Evolutionary conservation across 139 green algal species (phyloP).

Genomic region (Yamagishiella unicocca): DNA sequence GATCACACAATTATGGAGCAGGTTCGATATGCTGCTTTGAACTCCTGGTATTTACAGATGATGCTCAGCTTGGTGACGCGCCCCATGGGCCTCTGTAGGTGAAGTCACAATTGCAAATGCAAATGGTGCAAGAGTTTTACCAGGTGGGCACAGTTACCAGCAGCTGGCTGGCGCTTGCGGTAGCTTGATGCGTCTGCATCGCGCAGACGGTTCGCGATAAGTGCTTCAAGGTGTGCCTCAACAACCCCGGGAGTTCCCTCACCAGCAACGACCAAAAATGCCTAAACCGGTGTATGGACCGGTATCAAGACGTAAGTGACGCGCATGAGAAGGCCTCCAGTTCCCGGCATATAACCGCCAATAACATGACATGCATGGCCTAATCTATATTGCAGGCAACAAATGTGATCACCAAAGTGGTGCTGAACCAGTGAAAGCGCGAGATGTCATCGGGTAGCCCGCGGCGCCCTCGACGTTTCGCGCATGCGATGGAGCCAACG

Average conservation of each 20-base stretch:
- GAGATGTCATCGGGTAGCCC: too few species aligned
- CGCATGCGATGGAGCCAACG: too few species aligned
- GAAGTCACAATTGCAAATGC: constrained; percentile 58
- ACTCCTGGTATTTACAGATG: background rate
- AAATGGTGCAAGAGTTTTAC: constrained; percentile 73
- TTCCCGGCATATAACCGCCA: background rate
- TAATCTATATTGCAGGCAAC: constrained; percentile 48
- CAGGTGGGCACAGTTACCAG: too few species aligned
- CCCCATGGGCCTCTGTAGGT: constrained; percentile 51
- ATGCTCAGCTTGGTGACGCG: background rate
- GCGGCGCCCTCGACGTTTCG: too few species aligned
- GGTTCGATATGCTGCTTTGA: background rate
- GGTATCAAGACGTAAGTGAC: constrained; percentile 86
- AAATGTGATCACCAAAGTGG: constrained; percentile 55
- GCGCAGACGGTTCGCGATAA: constrained; percentile 94
- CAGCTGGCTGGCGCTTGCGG: too few species aligned
- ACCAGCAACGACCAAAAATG: constrained; percentile 93
- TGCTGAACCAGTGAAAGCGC: constrained; percentile 41
- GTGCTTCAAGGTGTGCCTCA: constrained; percentile 95
- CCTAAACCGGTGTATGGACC: constrained; percentile 89
- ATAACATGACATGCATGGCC: constrained; percentile 9
- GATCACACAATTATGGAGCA: constrained; percentile 46
- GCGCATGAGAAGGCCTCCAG: background rate
- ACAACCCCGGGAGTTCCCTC: constrained; percentile 86
- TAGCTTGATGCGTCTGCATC: too few species aligned